Percentiles rank a stretch among this genome's conserved stretches.
Conservation (phyloP, 2,329 filamentous ascomycete species). For the Fusarium graminum region DNA sequence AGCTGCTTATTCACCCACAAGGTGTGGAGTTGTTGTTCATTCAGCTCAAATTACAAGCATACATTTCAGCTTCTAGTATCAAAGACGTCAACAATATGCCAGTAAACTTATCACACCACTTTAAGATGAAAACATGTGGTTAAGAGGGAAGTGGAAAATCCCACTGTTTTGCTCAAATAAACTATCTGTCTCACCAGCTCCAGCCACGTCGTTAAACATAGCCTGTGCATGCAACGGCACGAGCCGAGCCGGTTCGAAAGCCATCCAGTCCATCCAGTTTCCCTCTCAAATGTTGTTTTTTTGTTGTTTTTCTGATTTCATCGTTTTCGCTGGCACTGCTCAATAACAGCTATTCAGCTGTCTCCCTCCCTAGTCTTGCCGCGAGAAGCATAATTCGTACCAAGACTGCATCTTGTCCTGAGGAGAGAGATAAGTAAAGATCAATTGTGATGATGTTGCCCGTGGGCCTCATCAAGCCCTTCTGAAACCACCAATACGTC, state of each 20-base stretch:
- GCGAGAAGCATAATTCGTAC: slow-evolving; percentile 28
- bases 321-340: slow-evolving; percentile 35
- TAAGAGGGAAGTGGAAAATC: slow-evolving; percentile 43
- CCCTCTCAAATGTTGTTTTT: slow-evolving; percentile 45
- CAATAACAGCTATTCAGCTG: slow-evolving; percentile 32
- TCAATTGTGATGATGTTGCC: slow-evolving; percentile 32
- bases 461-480: slow-evolving; percentile 24
- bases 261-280: slow-evolving; percentile 42
- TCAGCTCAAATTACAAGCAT: neutral
- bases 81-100: neutral
- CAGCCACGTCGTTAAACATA: slow-evolving; percentile 26
- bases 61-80: neutral
- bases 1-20: neutral
- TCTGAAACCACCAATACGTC: slow-evolving; percentile 44
- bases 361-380: slow-evolving; percentile 27
- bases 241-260: slow-evolving; percentile 45
- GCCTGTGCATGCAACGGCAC: slow-evolving; percentile 17
- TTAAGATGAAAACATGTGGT: slow-evolving; percentile 1
- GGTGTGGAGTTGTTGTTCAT: neutral
- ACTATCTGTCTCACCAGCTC: slow-evolving; percentile 46
- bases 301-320: slow-evolving; percentile 47
- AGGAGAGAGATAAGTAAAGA: slow-evolving; percentile 28
- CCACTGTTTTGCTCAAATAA: slow-evolving; percentile 47
- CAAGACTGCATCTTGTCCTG: slow-evolving; percentile 28
- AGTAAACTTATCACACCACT: neutral